Conservation (phyloP, 208 protist species). For the Acanthamoeba sp. region DNA sequence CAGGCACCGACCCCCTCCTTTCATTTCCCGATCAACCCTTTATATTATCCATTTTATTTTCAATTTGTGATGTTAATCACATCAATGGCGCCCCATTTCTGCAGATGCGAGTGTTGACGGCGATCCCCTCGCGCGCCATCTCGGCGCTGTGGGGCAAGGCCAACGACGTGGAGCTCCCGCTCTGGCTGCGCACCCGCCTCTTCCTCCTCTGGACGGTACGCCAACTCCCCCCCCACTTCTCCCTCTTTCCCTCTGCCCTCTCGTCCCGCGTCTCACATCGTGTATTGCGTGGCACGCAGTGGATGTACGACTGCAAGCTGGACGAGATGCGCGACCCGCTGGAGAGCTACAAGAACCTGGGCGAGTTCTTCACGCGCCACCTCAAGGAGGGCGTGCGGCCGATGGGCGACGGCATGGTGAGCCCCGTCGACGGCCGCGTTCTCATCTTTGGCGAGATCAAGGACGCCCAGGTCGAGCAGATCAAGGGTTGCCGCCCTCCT, state of each 20-base stretch:
- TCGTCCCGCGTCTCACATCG: neutral
- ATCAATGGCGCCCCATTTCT: too few species aligned
- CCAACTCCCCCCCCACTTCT: neutral
- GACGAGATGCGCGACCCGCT: slow-evolving; percentile 86
- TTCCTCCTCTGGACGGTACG: slow-evolving; percentile 66
- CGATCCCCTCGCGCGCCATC: neutral
- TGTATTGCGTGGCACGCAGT: neutral
- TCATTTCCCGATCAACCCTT: neutral
- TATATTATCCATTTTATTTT: neutral
- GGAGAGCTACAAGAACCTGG: slow-evolving; percentile 84
- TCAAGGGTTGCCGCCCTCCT: slow-evolving; percentile 86
- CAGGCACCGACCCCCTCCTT: neutral
- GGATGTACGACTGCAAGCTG: slow-evolving; percentile 82
- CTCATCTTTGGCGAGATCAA: slow-evolving; percentile 86
- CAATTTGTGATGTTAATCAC: too few species aligned
- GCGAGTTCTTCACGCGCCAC: slow-evolving; percentile 88
- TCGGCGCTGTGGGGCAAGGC: slow-evolving; percentile 59
- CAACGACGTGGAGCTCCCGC: slow-evolving; percentile 68
- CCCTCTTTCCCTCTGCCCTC: neutral
- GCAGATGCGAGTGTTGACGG: slow-evolving; percentile 39
- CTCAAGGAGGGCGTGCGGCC: slow-evolving; percentile 84
- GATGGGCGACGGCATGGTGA: slow-evolving; percentile 77
- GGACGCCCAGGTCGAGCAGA: slow-evolving; percentile 85
- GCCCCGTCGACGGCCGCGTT: slow-evolving; percentile 88
- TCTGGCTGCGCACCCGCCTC: slow-evolving; percentile 50